Evolutionary conservation across 2,329 filamentous ascomycete genomes (phyloP), one percentile per base, ranked within the genome.

Genomic region (Claviceps maximensis): DNA sequence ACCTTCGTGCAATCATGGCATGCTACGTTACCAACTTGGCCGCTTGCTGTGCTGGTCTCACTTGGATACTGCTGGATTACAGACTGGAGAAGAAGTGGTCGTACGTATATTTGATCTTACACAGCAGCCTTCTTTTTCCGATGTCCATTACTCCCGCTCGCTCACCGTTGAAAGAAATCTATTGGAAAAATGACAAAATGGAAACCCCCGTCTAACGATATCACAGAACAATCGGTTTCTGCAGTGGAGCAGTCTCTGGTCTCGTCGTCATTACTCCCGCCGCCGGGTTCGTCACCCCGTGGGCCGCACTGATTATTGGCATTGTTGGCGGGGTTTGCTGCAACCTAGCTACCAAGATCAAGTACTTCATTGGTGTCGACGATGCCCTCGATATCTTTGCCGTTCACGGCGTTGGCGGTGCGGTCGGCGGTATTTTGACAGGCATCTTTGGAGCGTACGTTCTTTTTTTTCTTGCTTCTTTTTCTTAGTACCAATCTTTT

Each of bases 341-440:
- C 77, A 95, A 95, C 71, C 89, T 91, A 71, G 80, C 83, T 56
- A 95, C 89, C 65, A 94, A 95, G 77, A 78, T 88, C 77, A 83
- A 77, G 82, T 84, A 79, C 61, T 52, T 77, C 49, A 75, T 94
- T 63, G 82, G 82, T 57, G 83, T 94, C 53, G 89, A 95, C 61
- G 89, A 95, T 65, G 84, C 86, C 6, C 86, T 95, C 69, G 89
- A 95, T 73, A 83, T 95, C 62, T 93, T 95, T 70, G 89, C 89
- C 59, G 87, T 93, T 70, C 89, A 95, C 78, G 88, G 80, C 63
- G 73, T 94, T 58, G 88, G 89, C 49, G 89, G 89, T 59, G 87
- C 93, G 58, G 76, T 85, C 54, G 89, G 89, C 50, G 86, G 94
- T 61, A 69, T 89, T 55, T 75, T 87, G 69, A 91, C 88, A 53